Evolutionary conservation across 177 flowering plant species (phyloP), one percentile per base, ranked within the genome.

Genomic region (Tripterygium wilfordii): DNA sequence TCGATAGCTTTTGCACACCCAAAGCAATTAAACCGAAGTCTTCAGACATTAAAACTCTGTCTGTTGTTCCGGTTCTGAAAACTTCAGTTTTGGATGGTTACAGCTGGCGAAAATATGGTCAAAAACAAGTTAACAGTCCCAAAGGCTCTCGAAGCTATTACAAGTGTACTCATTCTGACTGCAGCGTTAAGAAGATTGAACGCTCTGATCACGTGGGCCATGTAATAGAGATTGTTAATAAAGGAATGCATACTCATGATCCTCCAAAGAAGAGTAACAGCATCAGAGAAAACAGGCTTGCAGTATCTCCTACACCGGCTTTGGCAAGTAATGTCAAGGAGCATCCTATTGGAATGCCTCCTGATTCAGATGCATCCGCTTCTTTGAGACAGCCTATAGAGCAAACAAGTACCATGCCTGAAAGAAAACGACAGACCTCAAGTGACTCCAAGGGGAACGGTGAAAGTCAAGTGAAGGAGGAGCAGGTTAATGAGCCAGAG

Each of bases 71-170:
- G 41, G 22, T 48, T 28, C 50, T 56, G 32, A 77, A 65, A 72
- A 53, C 72, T 43, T 67, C 86, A 24, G 41, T 66, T 17, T 52
- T 62, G 56, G 97, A 90, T 76, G 95, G 95, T 23, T 90, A 69
- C 64, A 85, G 81, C 41, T 90, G 97, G 97, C 73, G 96, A 14
- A 90, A 90, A 59, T 90, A 90, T 73, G 97, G 97, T 49, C 95
- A 87, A 58, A 90, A 90, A 69, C 91, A 69, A 66, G 95, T 88
- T 28, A 90, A 88, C 60, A 77, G 81, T 60, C 77, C 80, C 33
- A 66, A 73, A 50, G 78, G 87, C 60, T 79, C 83, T 42, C 69
- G 95, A 57, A 88, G 97, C 66, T 90, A 90, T 64, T 88, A 74
- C 59, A 76, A 63, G 62, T 90, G 97, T 68, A 88, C 97, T 20